Base-by-base conservation (phyloP, 805 yeast genomes). In the Starmerella asiatica region DNA sequence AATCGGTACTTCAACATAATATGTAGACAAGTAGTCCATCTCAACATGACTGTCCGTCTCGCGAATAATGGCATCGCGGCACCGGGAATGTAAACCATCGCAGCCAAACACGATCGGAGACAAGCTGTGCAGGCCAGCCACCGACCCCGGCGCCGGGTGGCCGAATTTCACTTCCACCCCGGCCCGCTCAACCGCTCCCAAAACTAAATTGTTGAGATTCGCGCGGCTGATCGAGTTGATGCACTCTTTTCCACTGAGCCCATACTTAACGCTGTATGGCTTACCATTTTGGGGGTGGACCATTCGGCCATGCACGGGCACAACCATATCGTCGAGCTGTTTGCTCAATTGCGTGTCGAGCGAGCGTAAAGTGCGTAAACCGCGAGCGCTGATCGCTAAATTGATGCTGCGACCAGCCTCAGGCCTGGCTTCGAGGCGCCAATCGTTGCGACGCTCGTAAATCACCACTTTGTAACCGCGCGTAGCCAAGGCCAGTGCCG, bases 271-370 rank as follows among this genome's bases (percentile, higher is more conserved):
- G 23, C 79, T 65, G 47, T 70, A 75, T 55, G 75, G 76, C 17
- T 59, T 57, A 0, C 93, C 47, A 3, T 23, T 18, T 24, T 32
- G 34, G 16, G 39, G n/a, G 57, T 86, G 96, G 42, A 86, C 75
- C 95, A 85, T 84, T 32, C 96, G 65, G 2, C 94, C 95, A 31
- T 70, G 62, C 88, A 86, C 81, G 2, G 95, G 95, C 20, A 82
- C 78, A 19, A 81, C 70, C 31, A 71, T 70, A 24, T 64, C 59
- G 45, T 79, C 53, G 2, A 84, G 67, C 20, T 75, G 54, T 0
- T 62, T 57, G 11, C 79, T 73, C 64, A 84, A 64, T 12, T 62
- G 67, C 1, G 60, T 56, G 54, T 79, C 85, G 11, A 85, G 75
- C 36, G 65, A 68, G 18, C 66, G 60, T 54, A 86, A 59, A 0